A percentile compares a stretch with the other conserved stretches of the same genome.
Evolutionary conservation across 495 filamentous ascomycete species (phyloP).

Genomic region (Poronia punctata): DNA sequence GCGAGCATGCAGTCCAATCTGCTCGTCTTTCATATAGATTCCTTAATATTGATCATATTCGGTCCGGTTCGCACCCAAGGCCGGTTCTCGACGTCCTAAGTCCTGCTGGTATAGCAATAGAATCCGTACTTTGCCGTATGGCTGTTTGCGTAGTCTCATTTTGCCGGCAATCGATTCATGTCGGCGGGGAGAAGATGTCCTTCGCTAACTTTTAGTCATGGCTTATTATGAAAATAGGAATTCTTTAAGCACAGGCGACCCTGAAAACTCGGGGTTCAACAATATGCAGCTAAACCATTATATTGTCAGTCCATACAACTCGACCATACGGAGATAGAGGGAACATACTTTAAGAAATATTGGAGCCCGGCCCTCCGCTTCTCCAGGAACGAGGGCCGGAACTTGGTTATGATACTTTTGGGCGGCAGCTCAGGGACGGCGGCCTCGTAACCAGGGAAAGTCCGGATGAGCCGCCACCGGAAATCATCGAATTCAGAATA

Average conservation of each 20-base stretch:
- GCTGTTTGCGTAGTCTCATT: too few species aligned
- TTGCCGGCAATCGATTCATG: background rate
- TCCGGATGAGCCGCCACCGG: conserved; percentile 39
- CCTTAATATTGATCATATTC: too few species aligned
- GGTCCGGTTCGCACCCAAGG: too few species aligned
- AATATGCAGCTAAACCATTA: conserved; percentile 41
- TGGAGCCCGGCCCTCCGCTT: conserved; percentile 46
- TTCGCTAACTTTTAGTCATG: background rate
- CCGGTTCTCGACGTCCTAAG: too few species aligned
- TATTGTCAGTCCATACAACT: background rate
- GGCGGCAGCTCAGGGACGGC: conserved; percentile 50
- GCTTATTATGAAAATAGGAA: conserved; percentile 48
- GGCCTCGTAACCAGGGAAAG: conserved; percentile 48
- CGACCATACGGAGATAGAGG: background rate
- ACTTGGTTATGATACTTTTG: conserved; percentile 48
- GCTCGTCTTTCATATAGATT: too few species aligned
- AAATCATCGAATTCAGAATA: conserved; percentile 55
- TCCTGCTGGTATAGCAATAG: too few species aligned
- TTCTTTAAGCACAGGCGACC: conserved; percentile 49
- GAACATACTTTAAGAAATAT: conserved; percentile 49
- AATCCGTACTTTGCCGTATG: too few species aligned
- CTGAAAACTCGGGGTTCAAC: conserved; percentile 51
- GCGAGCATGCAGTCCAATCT: too few species aligned
- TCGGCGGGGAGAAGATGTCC: background rate
- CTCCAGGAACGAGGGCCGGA: conserved; percentile 45